These are phyloP conservation scores for Phoma sp. DNA, from an alignment of 2,329 filamentous ascomycete genomes.

Conservation along the genomic window DNA sequence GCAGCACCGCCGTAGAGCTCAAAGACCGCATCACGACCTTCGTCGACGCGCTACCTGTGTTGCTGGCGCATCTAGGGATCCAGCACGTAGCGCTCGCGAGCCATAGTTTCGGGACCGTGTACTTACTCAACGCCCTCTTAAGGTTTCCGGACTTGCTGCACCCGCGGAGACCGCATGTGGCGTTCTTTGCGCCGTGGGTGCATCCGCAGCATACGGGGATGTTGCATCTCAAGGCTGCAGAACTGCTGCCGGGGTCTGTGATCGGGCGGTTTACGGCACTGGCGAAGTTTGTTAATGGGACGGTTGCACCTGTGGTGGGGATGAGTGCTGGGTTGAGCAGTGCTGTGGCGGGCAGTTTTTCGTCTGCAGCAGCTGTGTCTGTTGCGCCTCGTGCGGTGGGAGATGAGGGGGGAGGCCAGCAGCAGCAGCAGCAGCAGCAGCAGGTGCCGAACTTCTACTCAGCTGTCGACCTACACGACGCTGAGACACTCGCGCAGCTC, in stretches of 20 bases:
- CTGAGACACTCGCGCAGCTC: slow-evolving; percentile 12
- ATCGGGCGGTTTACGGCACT: slow-evolving; percentile 24
- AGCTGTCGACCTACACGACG: slow-evolving; percentile 8
- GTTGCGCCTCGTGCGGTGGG: neutral
- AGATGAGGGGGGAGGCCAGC: no score
- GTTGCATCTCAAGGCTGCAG: slow-evolving; percentile 17
- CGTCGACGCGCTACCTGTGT: slow-evolving; percentile 23
- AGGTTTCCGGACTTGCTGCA: slow-evolving; percentile 27
- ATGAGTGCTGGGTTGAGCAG: slow-evolving; percentile 12
- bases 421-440: no score
- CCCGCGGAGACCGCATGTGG: slow-evolving; percentile 23
- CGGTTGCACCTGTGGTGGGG: slow-evolving; percentile 18
- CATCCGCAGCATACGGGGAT: slow-evolving; percentile 27
- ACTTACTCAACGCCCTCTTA: slow-evolving; percentile 28
- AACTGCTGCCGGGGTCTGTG: slow-evolving; percentile 21
- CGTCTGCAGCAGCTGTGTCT: neutral
- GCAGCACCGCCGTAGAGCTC: slow-evolving; percentile 20
- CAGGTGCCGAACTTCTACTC: no score
- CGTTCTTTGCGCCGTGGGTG: slow-evolving; percentile 35
- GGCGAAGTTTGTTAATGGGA: slow-evolving; percentile 21
- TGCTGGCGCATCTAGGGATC: slow-evolving; percentile 29
- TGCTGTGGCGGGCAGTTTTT: slow-evolving; percentile 1
- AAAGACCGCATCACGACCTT: slow-evolving; percentile 22
- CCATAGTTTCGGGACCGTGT: slow-evolving; percentile 33
- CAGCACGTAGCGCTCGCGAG: slow-evolving; percentile 24